phyloP scores from a whole-genome alignment of 1,284 basidiomycete species.

The Cyathus olla region DNA sequence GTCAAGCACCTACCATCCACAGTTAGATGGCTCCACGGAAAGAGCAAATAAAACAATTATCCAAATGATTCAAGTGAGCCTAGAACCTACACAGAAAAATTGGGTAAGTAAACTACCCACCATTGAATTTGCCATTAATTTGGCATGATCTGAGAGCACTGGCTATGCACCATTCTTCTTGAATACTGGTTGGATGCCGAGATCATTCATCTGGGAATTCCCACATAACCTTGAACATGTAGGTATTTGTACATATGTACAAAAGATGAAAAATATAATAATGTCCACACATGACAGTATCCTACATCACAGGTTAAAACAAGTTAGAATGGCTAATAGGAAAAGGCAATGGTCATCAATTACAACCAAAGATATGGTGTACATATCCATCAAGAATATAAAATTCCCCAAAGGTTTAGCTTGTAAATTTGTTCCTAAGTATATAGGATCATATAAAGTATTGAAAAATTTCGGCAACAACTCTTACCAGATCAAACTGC shows the following conservation, averaged over 20 bases:
- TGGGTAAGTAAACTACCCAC: constrained; percentile 21
- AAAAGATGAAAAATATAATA: constrained; percentile 20
- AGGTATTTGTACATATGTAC: constrained; percentile 27
- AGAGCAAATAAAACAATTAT: background rate
- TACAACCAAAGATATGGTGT: constrained; percentile 33
- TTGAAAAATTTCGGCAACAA: constrained; percentile 16
- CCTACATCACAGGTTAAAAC: constrained; percentile 12
- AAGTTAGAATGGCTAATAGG: constrained; percentile 10
- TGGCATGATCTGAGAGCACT: constrained; percentile 40
- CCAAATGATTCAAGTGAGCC: constrained; percentile 23
- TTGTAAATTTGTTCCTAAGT: constrained; percentile 47
- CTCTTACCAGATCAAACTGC: constrained; percentile 35
- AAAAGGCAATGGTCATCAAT: constrained; percentile 15
- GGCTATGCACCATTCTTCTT: constrained; percentile 38
- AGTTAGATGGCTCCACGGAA: constrained; percentile 26
- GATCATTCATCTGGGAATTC: constrained; percentile 38
- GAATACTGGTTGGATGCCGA: constrained; percentile 37
- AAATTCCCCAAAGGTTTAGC: constrained; percentile 32
- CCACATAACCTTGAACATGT: constrained; percentile 11
- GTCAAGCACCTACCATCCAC: constrained; percentile 54
- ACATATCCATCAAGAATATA: constrained; percentile 48
- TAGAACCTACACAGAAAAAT: constrained; percentile 22
- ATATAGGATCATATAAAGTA: constrained; percentile 40
- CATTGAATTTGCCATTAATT: constrained; percentile 32
- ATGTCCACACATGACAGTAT: constrained; percentile 21